Conservation (phyloP, 2,329 filamentous ascomycete species). For the Fusarium pseudograminearum region DNA sequence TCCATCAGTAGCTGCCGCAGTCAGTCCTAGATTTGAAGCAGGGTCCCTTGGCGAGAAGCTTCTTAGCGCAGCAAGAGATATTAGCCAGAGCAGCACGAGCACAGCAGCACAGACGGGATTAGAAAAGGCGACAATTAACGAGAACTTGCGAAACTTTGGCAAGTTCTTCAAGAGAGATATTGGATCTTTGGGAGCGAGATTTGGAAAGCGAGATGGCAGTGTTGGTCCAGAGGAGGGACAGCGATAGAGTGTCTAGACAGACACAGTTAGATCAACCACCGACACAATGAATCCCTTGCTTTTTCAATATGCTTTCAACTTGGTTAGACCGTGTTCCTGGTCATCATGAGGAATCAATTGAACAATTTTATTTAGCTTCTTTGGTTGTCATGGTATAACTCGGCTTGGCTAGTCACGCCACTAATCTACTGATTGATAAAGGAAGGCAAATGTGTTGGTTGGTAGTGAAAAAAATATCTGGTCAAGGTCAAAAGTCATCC, state of each 20-base stretch:
- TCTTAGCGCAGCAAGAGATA: slow-evolving; percentile 87
- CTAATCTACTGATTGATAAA: slow-evolving; percentile 36
- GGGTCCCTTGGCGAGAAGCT: slow-evolving; percentile 86
- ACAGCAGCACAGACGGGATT: slow-evolving; percentile 56
- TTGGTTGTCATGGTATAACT: slow-evolving; percentile 1
- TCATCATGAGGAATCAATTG: slow-evolving; percentile 41
- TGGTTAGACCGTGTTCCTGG: slow-evolving; percentile 12
- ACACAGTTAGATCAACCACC: slow-evolving; percentile 3
- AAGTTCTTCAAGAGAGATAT: slow-evolving; percentile 96
- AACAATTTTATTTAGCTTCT: slow-evolving; percentile 1
- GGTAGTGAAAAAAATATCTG: neutral
- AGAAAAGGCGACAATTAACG: slow-evolving; percentile 81
- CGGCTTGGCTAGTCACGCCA: slow-evolving; percentile 14
- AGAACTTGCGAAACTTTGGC: slow-evolving; percentile 94
- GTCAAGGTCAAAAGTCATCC: slow-evolving; percentile 6
- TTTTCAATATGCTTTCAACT: slow-evolving; percentile 1
- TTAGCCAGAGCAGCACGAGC: slow-evolving; percentile 67
- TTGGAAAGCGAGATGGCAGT: slow-evolving; percentile 71
- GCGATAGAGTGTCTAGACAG: slow-evolving; percentile 23
- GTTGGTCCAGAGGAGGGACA: slow-evolving; percentile 47
- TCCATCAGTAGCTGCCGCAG: slow-evolving; percentile 57
- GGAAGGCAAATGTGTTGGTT: neutral
- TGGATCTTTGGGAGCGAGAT: slow-evolving; percentile 78
- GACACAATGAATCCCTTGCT: slow-evolving; percentile 5
- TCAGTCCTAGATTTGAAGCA: slow-evolving; percentile 77